These are phyloP conservation scores for Phialophora macrospora DNA, from an alignment of 2,329 filamentous ascomycete genomes.

Conservation along the genomic window DNA sequence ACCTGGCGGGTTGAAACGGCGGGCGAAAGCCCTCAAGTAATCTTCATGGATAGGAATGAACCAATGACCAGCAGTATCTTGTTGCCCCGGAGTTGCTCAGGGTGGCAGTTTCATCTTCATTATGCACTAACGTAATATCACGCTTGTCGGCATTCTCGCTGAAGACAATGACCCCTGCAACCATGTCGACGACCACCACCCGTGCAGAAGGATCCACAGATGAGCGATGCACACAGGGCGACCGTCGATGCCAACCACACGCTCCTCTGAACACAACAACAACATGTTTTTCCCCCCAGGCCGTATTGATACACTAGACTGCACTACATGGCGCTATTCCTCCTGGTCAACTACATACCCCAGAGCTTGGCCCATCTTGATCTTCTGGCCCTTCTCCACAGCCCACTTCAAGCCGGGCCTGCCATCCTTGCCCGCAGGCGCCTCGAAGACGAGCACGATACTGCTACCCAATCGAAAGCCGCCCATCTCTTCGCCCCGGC, in stretches of 20 bases:
- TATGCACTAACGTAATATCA: neutral
- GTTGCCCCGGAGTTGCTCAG: neutral
- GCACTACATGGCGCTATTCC: neutral
- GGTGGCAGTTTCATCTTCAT: neutral
- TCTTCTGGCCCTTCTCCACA: constrained; percentile 82
- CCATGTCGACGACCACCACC: no score
- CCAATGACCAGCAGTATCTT: neutral
- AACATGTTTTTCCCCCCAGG: no score
- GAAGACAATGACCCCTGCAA: no score
- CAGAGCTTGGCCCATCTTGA: constrained; percentile 86
- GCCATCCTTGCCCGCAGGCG: constrained; percentile 66
- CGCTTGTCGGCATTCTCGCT: no score
- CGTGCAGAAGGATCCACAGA: no score
- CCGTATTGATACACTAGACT: no score
- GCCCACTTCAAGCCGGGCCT: constrained; percentile 81
- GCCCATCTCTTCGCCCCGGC: constrained; percentile 94
- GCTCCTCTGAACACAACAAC: no score
- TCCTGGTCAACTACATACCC: constrained; percentile 68
- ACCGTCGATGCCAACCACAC: no score
- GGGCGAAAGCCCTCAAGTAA: constrained; percentile 19
- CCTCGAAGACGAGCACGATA: constrained; percentile 94
- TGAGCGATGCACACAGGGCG: no score
- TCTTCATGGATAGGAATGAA: constrained; percentile 7
- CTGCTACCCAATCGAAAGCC: constrained; percentile 96
- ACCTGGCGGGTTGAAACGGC: constrained; percentile 1